Evolutionary conservation across 2,329 filamentous ascomycete species (phyloP), one percentile per base, ranked within the genome.

Genomic region (Fusarium udum): DNA sequence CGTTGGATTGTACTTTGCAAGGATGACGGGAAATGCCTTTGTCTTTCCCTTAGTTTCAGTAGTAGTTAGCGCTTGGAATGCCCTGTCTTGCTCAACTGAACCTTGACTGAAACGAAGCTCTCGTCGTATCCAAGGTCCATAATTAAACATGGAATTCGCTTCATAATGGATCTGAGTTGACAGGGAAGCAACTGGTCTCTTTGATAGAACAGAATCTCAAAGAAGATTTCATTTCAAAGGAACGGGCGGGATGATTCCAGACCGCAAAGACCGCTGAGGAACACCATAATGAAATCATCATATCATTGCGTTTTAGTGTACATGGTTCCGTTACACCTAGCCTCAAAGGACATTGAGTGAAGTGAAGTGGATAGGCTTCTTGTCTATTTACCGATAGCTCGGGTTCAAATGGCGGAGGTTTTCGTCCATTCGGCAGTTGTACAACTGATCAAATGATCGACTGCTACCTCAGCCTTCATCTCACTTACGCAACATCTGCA

Each of bases 391-490:
- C 66, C 67, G 40, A 64, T 53, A 51, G 52, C 52, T 71, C 56
- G 67, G 71, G 58, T 67, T 64, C 66, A 51, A 59, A 63, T n/a
- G 37, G 61, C 70, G 70, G 70, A 65, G 52, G 45, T 43, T 67
- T 67, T 49, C 28, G 53, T 57, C 52, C 61, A 58, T 58, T 70
- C 71, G 71, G 56, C 70, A 73, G 61, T 73, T 71, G 34, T 22
- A 36, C 48, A 49, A 51, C 43, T 52, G 59, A 69, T 69, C 65
- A 52, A 53, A 39, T 68, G 65, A 69, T 64, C 59, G 59, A 65
- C 51, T 57, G 28, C 65, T 63, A 62, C 65, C 52, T 52, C 43
- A 49, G 26, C 37, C 28, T 53, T 48, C 34, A 56, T 63, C 39
- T 56, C 43, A 42, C 34, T 69, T 69, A 59, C 67, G 59, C 67